Percentiles rank a stretch among this genome's conserved stretches.
Conservation (phyloP, 106 monocot genomes). For the Apostasia ramifera region DNA sequence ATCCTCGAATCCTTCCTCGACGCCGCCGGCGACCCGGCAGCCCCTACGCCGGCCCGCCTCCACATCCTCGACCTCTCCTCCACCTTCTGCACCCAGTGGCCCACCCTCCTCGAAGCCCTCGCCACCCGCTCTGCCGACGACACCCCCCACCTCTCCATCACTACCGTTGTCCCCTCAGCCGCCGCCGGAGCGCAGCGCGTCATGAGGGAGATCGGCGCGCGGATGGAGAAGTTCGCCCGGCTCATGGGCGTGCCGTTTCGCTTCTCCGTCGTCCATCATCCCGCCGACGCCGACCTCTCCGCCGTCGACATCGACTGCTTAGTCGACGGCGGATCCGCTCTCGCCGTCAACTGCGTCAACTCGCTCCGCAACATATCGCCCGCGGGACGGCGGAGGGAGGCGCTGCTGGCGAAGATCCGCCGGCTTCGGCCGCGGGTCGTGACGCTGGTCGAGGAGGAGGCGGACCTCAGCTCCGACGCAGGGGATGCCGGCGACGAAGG, state of each 20-base stretch:
- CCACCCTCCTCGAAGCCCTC: slow-evolving; percentile 68
- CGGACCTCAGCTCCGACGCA: slow-evolving; percentile 26
- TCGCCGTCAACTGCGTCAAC: slow-evolving; percentile 73
- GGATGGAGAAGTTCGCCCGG: slow-evolving; percentile 81
- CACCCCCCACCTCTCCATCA: slow-evolving; percentile 62
- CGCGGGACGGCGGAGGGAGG: slow-evolving; percentile 25
- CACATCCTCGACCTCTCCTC: slow-evolving; percentile 72
- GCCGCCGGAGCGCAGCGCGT: slow-evolving; percentile 33
- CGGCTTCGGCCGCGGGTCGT: slow-evolving; percentile 44
- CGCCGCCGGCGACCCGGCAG: neutral
- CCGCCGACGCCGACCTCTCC: slow-evolving; percentile 41
- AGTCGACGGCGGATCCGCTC: neutral
- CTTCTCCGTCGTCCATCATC: slow-evolving; percentile 57
- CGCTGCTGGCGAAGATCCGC: slow-evolving; percentile 21
- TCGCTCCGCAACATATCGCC: slow-evolving; percentile 40
- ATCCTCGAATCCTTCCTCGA: slow-evolving; percentile 57
- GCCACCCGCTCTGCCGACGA: slow-evolving; percentile 77
- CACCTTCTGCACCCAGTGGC: slow-evolving; percentile 95
- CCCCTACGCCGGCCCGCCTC: slow-evolving; percentile 12
- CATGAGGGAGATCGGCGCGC: slow-evolving; percentile 61
- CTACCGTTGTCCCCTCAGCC: slow-evolving; percentile 42
- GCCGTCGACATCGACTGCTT: slow-evolving; percentile 25
- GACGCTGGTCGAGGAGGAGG: slow-evolving; percentile 78
- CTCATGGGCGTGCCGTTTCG: slow-evolving; percentile 83
- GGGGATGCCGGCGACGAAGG: slow-evolving; percentile 24